These are phyloP conservation scores for Ganoderma multipileum DNA, from an alignment of 1,284 basidiomycete genomes.

Conservation along the genomic window DNA sequence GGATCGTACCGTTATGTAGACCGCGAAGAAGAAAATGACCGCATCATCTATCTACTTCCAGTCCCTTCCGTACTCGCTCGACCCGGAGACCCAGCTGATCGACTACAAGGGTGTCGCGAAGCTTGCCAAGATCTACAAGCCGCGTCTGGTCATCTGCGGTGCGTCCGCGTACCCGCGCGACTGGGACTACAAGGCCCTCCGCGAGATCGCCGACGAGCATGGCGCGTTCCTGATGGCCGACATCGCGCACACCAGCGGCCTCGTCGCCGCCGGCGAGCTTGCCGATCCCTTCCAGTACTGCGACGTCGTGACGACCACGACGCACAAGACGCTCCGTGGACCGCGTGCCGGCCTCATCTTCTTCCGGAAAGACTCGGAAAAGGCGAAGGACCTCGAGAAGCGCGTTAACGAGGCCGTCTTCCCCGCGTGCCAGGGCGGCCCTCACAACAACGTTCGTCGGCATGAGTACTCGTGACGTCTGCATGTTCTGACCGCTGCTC, in stretches of 20 bases:
- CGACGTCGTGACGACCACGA: constrained; percentile 97
- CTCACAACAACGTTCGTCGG: constrained; percentile 93
- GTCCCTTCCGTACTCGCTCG: constrained; percentile 94
- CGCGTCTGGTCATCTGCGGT: constrained; percentile 95
- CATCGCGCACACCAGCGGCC: constrained; percentile 97
- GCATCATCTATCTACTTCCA: constrained; percentile 99
- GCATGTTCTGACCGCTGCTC: not conserved
- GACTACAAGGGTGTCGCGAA: constrained; percentile 87
- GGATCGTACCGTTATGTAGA: constrained; percentile 53
- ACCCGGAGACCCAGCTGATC: constrained; percentile 86
- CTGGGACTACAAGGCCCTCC: constrained; percentile 92
- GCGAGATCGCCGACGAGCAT: constrained; percentile 86
- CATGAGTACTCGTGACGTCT: too few species aligned
- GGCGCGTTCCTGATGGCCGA: constrained; percentile 95
- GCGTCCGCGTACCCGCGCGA: constrained; percentile 99
- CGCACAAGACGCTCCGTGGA: constrained; percentile 99
- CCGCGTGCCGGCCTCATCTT: constrained; percentile 99
- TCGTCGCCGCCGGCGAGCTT: constrained; percentile 93
- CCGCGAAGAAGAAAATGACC: constrained; percentile 99
- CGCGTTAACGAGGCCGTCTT: constrained; percentile 99
- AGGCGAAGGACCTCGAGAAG: constrained; percentile 85
- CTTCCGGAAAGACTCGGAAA: constrained; percentile 94
- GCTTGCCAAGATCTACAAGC: constrained; percentile 97
- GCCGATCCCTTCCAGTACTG: constrained; percentile 96
- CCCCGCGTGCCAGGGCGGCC: constrained; percentile 99